phyloP scores from a whole-genome alignment of 2,329 filamentous ascomycete species.

The Mycosphaerella sp. region DNA sequence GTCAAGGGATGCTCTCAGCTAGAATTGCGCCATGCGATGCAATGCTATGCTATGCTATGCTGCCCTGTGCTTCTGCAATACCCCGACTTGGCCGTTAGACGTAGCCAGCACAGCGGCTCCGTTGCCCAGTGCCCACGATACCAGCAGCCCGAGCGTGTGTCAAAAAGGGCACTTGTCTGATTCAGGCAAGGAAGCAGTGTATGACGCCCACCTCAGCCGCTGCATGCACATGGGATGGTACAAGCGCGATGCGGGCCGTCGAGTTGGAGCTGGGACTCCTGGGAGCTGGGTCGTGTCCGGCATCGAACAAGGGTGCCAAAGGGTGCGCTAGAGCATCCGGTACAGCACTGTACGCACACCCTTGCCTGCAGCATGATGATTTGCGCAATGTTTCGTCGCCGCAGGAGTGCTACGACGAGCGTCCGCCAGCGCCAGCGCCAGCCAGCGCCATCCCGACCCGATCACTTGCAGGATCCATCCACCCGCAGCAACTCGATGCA shows the following conservation, averaged over 20 bases:
- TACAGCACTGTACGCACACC: slow-evolving; percentile 4
- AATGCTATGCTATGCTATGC: not conserved
- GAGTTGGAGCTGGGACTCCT: slow-evolving; percentile 10
- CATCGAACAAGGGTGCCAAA: slow-evolving; percentile 12
- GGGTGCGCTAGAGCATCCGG: no score
- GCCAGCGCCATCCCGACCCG: slow-evolving; percentile 18
- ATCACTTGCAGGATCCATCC: slow-evolving; percentile 23
- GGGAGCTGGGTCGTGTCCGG: slow-evolving; percentile 20
- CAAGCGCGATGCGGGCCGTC: slow-evolving; percentile 21
- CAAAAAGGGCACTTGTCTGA: slow-evolving; percentile 21
- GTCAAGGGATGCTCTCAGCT: slow-evolving; percentile 2
- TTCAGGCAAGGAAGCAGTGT: slow-evolving; percentile 15
- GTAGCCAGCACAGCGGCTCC: slow-evolving; percentile 11
- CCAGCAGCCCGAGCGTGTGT: slow-evolving; percentile 21
- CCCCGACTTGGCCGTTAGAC: slow-evolving; percentile 15
- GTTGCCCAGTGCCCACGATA: not conserved
- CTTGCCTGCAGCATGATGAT: slow-evolving; percentile 18
- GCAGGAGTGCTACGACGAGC: slow-evolving; percentile 23
- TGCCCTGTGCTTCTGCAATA: slow-evolving; percentile 15
- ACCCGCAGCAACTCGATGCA: slow-evolving; percentile 14
- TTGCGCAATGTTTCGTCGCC: slow-evolving; percentile 24
- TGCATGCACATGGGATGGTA: slow-evolving; percentile 10
- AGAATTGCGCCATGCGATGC: slow-evolving; percentile 5
- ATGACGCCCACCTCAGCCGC: slow-evolving; percentile 14
- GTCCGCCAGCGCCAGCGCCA: slow-evolving; percentile 11